Conservation (phyloP, 345 rosid genomes). For the Dipteronia dyeriana region DNA sequence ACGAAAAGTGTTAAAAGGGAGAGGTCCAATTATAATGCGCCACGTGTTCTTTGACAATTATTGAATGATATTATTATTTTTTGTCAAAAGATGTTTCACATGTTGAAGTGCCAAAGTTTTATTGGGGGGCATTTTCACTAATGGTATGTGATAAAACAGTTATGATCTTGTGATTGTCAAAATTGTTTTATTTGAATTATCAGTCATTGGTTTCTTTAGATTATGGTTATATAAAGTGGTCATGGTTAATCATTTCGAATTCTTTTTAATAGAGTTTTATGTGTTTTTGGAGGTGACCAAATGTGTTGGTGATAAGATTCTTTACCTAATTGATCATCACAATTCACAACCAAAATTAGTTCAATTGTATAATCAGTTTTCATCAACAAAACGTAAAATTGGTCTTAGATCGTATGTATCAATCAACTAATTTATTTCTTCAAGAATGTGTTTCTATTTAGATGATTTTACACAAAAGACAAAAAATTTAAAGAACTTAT, state of each 20-base stretch:
- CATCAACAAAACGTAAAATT: no score
- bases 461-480: no score
- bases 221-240: not conserved
- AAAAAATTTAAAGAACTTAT: no score
- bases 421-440: no score
- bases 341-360: no score
- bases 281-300: conserved; percentile 7
- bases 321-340: no score
- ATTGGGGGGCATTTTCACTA: conserved; percentile 8
- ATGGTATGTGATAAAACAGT: not conserved
- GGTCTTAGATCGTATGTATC: no score
- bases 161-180: not conserved
- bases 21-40: not conserved
- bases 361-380: no score
- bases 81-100: not conserved
- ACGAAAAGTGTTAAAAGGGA: not conserved
- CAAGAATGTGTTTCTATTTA: no score
- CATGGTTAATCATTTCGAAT: conserved; percentile 25
- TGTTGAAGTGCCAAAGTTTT: not conserved
- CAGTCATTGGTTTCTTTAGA: conserved; percentile 7
- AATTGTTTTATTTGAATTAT: not conserved
- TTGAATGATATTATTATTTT: not conserved
- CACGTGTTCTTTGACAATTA: not conserved
- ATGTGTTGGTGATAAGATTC: not conserved
- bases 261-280: not conserved